Conservation (phyloP, 1,139 yeast species). For the Entelexis sorbosivorans region DNA sequence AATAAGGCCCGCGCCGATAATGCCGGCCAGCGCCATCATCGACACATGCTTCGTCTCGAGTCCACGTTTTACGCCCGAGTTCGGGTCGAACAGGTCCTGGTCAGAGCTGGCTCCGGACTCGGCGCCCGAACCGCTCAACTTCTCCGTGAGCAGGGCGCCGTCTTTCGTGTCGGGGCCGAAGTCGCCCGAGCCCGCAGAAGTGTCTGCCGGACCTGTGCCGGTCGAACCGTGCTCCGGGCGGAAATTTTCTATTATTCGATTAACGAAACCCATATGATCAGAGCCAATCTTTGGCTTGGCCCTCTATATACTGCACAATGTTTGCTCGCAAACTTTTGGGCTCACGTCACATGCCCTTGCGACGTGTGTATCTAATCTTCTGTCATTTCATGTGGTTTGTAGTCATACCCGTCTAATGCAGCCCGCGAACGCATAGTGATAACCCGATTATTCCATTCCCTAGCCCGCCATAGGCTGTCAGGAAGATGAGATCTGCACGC, state of each 20-base stretch:
- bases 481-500: neutral
- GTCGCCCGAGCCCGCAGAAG: neutral
- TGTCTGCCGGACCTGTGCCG: neutral
- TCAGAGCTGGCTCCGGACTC: neutral
- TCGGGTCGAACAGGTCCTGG: conserved; percentile 16
- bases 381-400: conserved; percentile 2
- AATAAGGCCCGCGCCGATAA: conserved; percentile 59
- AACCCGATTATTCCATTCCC: neutral
- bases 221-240: neutral
- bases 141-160: neutral
- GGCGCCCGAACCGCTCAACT: neutral
- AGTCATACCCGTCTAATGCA: neutral
- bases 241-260: neutral
- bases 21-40: conserved; percentile 58
- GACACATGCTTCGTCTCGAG: conserved; percentile 42
- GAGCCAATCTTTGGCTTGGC: neutral
- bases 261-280: neutral
- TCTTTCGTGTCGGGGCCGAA: neutral
- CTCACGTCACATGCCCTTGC: conserved; percentile 2
- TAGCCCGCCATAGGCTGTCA: neutral
- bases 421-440: neutral
- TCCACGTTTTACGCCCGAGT: conserved; percentile 39
- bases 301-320: neutral
- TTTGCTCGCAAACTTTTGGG: neutral
- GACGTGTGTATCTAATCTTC: neutral